These are phyloP conservation scores for Cladosporium sp. DNA, from an alignment of 2,329 filamentous ascomycete genomes.

Conservation along the genomic window DNA sequence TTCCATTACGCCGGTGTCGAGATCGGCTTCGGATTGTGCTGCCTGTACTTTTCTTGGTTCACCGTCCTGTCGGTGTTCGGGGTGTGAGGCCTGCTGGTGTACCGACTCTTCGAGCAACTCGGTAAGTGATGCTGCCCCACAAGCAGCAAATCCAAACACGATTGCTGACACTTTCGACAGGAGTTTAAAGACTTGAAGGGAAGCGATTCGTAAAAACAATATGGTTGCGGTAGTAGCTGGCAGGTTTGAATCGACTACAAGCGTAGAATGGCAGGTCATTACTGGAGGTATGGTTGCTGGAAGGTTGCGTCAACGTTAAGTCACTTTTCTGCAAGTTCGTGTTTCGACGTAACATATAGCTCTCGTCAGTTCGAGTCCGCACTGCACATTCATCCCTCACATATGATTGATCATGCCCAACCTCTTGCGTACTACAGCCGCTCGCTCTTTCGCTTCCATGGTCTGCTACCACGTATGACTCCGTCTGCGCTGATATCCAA, in stretches of 20 bases:
- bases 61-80: neutral
- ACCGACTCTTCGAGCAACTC: neutral
- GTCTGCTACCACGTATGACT: neutral
- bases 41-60: neutral
- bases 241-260: neutral
- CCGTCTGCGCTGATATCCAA: neutral
- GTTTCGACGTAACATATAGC: neutral
- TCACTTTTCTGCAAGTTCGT: neutral
- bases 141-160: neutral
- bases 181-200: too few relatives aligned
- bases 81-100: neutral
- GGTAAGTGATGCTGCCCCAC: neutral
- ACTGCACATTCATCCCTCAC: too few relatives aligned
- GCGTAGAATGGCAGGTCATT: neutral
- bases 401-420: neutral
- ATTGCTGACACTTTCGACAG: neutral
- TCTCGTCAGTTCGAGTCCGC: neutral
- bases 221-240: neutral
- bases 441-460: neutral
- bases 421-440: neutral
- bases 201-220: neutral
- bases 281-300: neutral
- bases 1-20: neutral
- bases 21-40: neutral
- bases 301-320: neutral